These are phyloP conservation scores for Aspergillus fumigatus DNA, from an alignment of 2,329 filamentous ascomycete species.

Conservation along the genomic window DNA sequence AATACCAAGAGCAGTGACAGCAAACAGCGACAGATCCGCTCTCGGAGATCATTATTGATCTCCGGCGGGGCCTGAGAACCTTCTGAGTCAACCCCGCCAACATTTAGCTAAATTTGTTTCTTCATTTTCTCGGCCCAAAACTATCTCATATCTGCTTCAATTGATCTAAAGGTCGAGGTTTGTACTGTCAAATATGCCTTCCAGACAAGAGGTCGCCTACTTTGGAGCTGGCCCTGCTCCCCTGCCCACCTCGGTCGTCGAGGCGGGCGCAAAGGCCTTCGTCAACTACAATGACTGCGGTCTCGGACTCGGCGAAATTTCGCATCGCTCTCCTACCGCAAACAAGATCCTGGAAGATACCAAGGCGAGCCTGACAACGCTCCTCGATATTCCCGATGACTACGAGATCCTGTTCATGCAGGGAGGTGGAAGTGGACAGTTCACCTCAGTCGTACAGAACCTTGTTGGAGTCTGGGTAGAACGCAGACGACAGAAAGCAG, in stretches of 20 bases:
- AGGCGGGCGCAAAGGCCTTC: constrained; percentile 70
- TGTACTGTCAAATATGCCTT: neutral
- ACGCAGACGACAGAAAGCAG: constrained; percentile 54
- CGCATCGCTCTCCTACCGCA: constrained; percentile 77
- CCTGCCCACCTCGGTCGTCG: constrained; percentile 75
- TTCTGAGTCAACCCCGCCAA: neutral
- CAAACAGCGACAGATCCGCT: neutral
- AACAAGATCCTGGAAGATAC: constrained; percentile 72
- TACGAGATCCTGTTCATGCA: constrained; percentile 72
- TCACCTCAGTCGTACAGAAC: constrained; percentile 80
- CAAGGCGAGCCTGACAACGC: constrained; percentile 66
- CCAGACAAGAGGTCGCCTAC: constrained; percentile 69
- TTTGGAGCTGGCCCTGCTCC: constrained; percentile 89
- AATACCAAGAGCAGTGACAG: neutral
- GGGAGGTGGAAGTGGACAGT: constrained; percentile 80
- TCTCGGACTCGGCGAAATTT: constrained; percentile 83
- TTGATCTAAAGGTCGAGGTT: neutral
- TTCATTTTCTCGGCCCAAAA: neutral
- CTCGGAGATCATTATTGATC: neutral
- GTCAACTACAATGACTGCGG: constrained; percentile 78
- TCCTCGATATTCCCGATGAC: constrained; percentile 76
- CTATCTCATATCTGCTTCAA: neutral
- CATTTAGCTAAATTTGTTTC: neutral
- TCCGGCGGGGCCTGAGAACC: neutral
- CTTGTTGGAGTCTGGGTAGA: constrained; percentile 78